Conservation (phyloP, 495 filamentous ascomycete genomes). For the Xylaria scruposa region DNA sequence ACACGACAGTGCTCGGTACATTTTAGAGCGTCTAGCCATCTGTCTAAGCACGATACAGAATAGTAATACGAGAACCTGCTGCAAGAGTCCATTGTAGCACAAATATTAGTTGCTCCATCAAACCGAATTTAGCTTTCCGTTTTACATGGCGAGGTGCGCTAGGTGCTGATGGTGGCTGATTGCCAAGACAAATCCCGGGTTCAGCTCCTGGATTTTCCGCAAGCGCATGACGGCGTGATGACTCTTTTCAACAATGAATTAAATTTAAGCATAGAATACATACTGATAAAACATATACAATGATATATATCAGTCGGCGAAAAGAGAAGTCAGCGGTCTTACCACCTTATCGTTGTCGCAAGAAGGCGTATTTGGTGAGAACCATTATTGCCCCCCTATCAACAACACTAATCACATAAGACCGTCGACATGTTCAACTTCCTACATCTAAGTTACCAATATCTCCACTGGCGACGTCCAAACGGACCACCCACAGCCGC, state of each 20-base stretch:
- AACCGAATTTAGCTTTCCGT: neutral
- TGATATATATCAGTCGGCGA: neutral
- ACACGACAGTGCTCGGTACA: too few species aligned
- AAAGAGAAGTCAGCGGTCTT: neutral
- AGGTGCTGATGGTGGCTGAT: slow-evolving; percentile 9
- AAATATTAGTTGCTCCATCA: neutral
- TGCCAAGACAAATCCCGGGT: neutral
- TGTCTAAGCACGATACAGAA: too few species aligned
- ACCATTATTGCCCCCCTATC: neutral
- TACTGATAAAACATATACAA: neutral
- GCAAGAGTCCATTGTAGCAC: neutral
- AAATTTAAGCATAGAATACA: too few species aligned
- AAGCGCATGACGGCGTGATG: slow-evolving; percentile 1
- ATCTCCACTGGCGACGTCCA: slow-evolving; percentile 37
- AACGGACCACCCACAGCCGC: slow-evolving; percentile 33
- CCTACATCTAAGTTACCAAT: slow-evolving; percentile 38
- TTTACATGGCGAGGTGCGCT: neutral
- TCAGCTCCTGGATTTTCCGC: slow-evolving; percentile 13
- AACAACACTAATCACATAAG: neutral
- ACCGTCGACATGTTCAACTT: slow-evolving; percentile 19
- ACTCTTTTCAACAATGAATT: neutral
- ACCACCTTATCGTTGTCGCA: neutral
- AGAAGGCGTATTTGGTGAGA: neutral
- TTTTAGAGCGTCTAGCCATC: too few species aligned
- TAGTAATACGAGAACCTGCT: neutral